Conservation (phyloP, 306 rosid genomes). For the Mimosa bimucronata region DNA sequence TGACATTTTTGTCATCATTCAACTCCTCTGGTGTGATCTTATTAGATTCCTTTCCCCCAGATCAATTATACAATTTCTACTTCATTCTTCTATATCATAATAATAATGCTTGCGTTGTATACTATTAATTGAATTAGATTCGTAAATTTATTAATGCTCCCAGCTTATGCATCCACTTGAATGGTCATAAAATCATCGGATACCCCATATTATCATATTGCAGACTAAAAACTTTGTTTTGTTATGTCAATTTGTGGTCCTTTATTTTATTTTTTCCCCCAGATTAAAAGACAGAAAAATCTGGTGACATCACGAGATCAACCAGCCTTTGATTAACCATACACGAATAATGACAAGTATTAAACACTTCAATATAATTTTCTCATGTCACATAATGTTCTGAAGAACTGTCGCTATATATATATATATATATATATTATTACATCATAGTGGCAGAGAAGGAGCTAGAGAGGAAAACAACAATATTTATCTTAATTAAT, state of each 20-base stretch:
- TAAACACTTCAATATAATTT: not conserved
- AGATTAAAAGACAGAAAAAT: not conserved
- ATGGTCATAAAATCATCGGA: not conserved
- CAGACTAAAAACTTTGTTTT: not conserved
- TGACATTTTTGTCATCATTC: slow-evolving; percentile 21
- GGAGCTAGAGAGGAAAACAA: not conserved
- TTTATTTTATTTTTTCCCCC: not conserved
- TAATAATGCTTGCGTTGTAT: not conserved
- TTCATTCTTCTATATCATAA: not conserved
- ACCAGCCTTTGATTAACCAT: not conserved
- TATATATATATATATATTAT: too few species aligned
- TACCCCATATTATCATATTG: not conserved
- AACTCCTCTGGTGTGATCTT: not conserved
- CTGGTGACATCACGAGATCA: not conserved
- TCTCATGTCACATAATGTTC: not conserved
- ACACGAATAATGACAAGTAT: not conserved
- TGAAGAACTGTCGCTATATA: not conserved
- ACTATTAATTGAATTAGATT: not conserved
- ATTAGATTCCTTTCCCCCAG: not conserved
- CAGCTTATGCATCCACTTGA: slow-evolving; percentile 18
- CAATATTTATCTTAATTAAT: not conserved
- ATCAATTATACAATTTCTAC: not conserved
- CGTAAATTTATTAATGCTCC: slow-evolving; percentile 3
- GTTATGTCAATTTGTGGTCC: not conserved
- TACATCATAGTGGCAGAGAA: too few species aligned